phyloP scores from a whole-genome alignment of 768 basidiomycete genomes.

The Hemileccinum impolitum region DNA sequence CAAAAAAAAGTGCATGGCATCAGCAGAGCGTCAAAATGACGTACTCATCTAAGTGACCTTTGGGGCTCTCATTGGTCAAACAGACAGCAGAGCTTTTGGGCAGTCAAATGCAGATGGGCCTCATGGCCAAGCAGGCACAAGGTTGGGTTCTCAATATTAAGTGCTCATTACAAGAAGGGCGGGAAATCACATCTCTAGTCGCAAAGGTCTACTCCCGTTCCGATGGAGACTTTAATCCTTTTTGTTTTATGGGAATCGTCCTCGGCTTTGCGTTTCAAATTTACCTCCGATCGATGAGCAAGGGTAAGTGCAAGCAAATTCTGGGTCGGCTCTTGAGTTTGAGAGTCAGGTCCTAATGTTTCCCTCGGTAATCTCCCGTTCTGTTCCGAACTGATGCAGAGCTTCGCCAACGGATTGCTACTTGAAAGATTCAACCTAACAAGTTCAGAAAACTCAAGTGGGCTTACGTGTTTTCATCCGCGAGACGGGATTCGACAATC shows the following conservation, averaged over 20 bases:
- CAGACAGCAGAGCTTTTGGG: no score
- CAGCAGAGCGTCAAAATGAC: no score
- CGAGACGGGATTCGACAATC: constrained; percentile 7
- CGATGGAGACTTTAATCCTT: constrained; percentile 71
- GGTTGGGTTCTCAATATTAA: no score
- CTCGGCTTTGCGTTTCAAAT: constrained; percentile 35
- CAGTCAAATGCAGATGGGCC: no score
- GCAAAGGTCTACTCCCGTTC: constrained; percentile 66
- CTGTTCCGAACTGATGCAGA: neutral
- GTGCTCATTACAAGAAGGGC: neutral
- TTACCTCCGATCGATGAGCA: constrained; percentile 18
- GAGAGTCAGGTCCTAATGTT: constrained; percentile 24
- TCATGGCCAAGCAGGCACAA: no score
- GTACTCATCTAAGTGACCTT: no score
- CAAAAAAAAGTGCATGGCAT: no score
- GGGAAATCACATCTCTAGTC: constrained; percentile 42
- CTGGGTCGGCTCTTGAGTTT: constrained; percentile 43
- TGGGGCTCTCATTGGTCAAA: no score
- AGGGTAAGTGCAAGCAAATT: constrained; percentile 13
- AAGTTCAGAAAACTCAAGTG: neutral
- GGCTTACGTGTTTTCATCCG: constrained; percentile 14
- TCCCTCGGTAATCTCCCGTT: neutral
- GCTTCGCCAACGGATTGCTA: neutral
- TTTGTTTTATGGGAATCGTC: constrained; percentile 35
- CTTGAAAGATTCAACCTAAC: neutral